Evolutionary conservation across 1,284 basidiomycete genomes (phyloP).

Genomic region (Quambalaria eucalypti): DNA sequence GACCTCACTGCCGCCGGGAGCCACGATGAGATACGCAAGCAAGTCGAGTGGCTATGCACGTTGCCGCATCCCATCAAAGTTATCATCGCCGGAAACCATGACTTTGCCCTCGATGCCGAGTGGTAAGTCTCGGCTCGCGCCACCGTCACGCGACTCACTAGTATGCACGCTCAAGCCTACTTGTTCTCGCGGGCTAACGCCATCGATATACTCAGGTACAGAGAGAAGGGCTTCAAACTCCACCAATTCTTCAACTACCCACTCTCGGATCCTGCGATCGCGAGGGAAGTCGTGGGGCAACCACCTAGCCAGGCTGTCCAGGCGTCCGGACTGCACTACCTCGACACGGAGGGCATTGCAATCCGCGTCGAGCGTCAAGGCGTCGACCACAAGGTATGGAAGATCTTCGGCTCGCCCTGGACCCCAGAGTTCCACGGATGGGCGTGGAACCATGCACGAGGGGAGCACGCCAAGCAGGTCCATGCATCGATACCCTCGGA

Average conservation of each 20-base stretch:
- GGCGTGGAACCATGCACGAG: constrained; percentile 26
- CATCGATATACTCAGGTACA: background rate
- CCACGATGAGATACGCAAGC: constrained; percentile 6
- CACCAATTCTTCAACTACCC: constrained; percentile 9
- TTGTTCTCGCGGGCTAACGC: too few species aligned
- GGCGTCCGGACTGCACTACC: constrained; percentile 5
- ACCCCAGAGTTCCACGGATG: constrained; percentile 18
- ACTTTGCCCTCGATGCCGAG: constrained; percentile 12
- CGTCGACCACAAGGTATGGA: constrained; percentile 11
- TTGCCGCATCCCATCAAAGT: constrained; percentile 17
- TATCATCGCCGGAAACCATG: constrained; percentile 24
- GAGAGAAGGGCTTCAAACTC: constrained; percentile 8
- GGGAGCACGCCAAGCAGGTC: constrained; percentile 4
- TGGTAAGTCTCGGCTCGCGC: background rate
- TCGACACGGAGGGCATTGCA: constrained; percentile 9
- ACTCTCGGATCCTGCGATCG: constrained; percentile 4
- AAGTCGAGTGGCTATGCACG: constrained; percentile 18
- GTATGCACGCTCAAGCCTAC: too few species aligned
- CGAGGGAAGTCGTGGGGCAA: background rate
- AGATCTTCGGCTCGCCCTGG: background rate
- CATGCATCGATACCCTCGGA: constrained; percentile 9
- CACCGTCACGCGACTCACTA: background rate
- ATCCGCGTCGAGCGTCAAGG: constrained; percentile 11
- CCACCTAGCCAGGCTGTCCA: background rate
- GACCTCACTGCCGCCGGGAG: constrained; percentile 20